These are phyloP conservation scores for Chloris gayana DNA, from an alignment of 176 grass and related monocot species.

Conservation along the genomic window DNA sequence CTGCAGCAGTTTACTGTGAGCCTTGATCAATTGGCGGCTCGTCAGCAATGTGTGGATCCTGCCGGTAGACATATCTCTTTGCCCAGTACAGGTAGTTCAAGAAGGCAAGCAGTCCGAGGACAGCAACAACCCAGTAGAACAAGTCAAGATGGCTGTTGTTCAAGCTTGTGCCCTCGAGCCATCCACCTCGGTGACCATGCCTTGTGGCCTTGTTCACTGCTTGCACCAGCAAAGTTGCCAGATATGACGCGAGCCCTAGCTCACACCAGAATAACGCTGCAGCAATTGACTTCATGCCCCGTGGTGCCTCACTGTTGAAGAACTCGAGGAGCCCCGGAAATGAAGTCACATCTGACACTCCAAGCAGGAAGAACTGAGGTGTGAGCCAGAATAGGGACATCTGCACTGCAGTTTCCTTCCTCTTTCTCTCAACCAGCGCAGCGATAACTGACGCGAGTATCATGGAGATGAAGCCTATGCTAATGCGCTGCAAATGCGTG, in stretches of 20 bases:
- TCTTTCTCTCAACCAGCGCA: slow-evolving; percentile 49
- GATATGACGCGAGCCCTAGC: slow-evolving; percentile 42
- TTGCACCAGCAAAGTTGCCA: slow-evolving; percentile 47
- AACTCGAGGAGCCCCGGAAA: slow-evolving; percentile 69
- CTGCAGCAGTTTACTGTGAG: not conserved
- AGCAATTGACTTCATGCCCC: slow-evolving; percentile 66
- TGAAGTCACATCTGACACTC: slow-evolving; percentile 57
- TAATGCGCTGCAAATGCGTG: slow-evolving; percentile 53
- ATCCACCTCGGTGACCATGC: slow-evolving; percentile 44
- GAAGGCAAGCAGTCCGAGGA: slow-evolving; percentile 48
- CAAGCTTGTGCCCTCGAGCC: slow-evolving; percentile 65
- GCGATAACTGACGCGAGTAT: slow-evolving; percentile 43
- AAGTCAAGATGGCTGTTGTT: slow-evolving; percentile 63
- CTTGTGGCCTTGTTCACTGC: slow-evolving; percentile 46
- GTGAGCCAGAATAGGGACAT: slow-evolving; percentile 68
- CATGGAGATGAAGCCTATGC: slow-evolving; percentile 38
- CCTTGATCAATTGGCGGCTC: not conserved
- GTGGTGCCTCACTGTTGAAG: slow-evolving; percentile 63
- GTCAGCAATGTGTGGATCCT: slow-evolving; percentile 17
- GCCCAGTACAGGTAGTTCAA: slow-evolving; percentile 74
- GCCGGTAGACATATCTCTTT: slow-evolving; percentile 54
- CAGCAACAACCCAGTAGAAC: slow-evolving; percentile 58
- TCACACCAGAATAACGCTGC: slow-evolving; percentile 62
- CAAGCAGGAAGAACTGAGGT: slow-evolving; percentile 59
- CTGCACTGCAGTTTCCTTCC: slow-evolving; percentile 24